A percentile compares a stretch with the other conserved stretches of the same genome.
Conservation (phyloP, 2,329 filamentous ascomycete species). For the Fusarium annulatum region DNA sequence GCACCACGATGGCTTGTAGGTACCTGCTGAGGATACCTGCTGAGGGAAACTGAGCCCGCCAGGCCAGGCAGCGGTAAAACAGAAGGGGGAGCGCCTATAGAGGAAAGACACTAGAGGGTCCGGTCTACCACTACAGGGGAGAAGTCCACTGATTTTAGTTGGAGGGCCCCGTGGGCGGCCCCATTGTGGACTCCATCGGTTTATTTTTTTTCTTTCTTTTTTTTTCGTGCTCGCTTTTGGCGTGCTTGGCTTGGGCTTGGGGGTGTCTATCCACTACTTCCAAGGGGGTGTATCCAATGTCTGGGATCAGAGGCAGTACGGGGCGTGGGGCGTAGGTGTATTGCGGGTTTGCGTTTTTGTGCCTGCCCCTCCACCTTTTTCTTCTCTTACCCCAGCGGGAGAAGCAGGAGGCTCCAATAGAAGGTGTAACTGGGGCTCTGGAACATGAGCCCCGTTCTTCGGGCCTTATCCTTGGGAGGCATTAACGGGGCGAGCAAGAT, state of each 20-base stretch:
- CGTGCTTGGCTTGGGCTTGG: slow-evolving; percentile 1
- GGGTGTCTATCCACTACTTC: slow-evolving; percentile 12
- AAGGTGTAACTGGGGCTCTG: slow-evolving; percentile 37
- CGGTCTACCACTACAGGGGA: slow-evolving; percentile 34
- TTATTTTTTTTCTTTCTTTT: background rate
- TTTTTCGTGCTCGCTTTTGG: background rate
- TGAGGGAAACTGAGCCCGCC: slow-evolving; percentile 37
- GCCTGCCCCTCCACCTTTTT: slow-evolving; percentile 40
- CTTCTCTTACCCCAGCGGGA: slow-evolving; percentile 42
- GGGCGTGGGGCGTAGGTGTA: slow-evolving; percentile 34
- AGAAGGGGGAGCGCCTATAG: slow-evolving; percentile 36
- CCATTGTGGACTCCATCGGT: slow-evolving; percentile 24
- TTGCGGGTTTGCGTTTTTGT: slow-evolving; percentile 22
- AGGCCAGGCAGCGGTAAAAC: slow-evolving; percentile 42
- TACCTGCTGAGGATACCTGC: slow-evolving; percentile 42
- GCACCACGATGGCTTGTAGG: slow-evolving; percentile 29
- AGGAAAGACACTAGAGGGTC: slow-evolving; percentile 32
- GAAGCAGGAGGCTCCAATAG: slow-evolving; percentile 45
- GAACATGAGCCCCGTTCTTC: slow-evolving; percentile 42
- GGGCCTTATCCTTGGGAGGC: slow-evolving; percentile 38
- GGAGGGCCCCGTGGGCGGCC: slow-evolving; percentile 29
- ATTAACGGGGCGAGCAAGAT: slow-evolving; percentile 35
- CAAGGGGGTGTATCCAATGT: slow-evolving; percentile 15
- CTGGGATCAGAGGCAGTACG: slow-evolving; percentile 19
- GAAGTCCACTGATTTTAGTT: slow-evolving; percentile 22